phyloP scores from a whole-genome alignment of 192 early-diverging fungal genomes.

The Rhizoclosmatium globosum region DNA sequence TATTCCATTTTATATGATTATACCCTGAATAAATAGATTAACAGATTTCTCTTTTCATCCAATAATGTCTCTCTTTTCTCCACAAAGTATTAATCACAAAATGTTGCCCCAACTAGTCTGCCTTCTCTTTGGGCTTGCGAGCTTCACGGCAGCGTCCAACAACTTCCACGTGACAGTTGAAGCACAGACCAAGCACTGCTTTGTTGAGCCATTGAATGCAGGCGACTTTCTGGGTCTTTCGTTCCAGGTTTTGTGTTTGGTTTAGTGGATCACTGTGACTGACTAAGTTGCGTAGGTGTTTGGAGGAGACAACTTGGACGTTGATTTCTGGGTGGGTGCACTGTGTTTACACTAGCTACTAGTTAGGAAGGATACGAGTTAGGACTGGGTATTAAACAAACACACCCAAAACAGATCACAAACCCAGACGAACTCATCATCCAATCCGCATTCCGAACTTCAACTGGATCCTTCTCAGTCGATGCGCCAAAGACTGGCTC shows the following conservation, averaged over 20 bases:
- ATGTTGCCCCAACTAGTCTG: not conserved
- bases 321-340: slow-evolving; percentile 22
- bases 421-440: slow-evolving; percentile 26
- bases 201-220: slow-evolving; percentile 9
- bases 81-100: no score
- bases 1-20: no score
- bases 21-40: no score
- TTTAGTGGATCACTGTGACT: not conserved
- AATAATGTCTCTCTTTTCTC: no score
- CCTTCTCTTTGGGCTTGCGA: not conserved
- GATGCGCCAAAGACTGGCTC: slow-evolving; percentile 20
- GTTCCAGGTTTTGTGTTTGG: slow-evolving; percentile 13
- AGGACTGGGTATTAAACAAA: slow-evolving; percentile 9
- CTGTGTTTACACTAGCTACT: not conserved
- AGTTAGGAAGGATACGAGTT: not conserved
- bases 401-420: slow-evolving; percentile 1
- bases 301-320: slow-evolving; percentile 8
- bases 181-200: slow-evolving; percentile 25
- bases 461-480: slow-evolving; percentile 12
- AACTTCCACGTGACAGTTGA: slow-evolving; percentile 30
- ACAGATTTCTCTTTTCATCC: no score
- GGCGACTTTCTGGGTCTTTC: slow-evolving; percentile 24
- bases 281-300: slow-evolving; percentile 12
- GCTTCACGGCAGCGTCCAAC: slow-evolving; percentile 10
- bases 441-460: slow-evolving; percentile 6